A percentile compares a stretch with the other conserved stretches of the same genome.
Conservation (phyloP, 495 filamentous ascomycete genomes). For the Aspergillus bertholletiae region DNA sequence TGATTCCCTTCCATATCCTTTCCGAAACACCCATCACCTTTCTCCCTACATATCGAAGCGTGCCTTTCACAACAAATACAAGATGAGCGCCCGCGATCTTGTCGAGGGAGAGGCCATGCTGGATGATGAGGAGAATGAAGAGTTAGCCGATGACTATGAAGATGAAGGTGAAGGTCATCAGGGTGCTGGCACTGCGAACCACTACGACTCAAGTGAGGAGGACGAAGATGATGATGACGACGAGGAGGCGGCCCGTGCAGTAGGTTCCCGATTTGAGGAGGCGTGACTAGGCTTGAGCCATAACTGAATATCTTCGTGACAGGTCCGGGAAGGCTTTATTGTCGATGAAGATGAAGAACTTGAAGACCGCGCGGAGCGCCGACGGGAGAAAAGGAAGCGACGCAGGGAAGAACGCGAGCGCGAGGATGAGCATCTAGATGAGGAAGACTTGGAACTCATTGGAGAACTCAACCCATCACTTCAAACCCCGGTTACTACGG, state of each 20-base stretch:
- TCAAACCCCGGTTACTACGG: constrained; percentile 56
- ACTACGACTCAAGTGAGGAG: constrained; percentile 87
- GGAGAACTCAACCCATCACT: constrained; percentile 70
- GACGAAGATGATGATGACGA: constrained; percentile 96
- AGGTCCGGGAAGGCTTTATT: constrained; percentile 94
- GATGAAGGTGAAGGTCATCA: constrained; percentile 36
- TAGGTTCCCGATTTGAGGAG: constrained; percentile 13
- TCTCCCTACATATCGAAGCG: not conserved
- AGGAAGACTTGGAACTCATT: constrained; percentile 95
- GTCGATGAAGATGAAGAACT: constrained; percentile 88
- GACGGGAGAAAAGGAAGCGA: constrained; percentile 65
- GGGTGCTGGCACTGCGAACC: constrained; percentile 39
- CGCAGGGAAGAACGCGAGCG: constrained; percentile 68
- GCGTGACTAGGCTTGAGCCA: not conserved
- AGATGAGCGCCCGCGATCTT: constrained; percentile 75
- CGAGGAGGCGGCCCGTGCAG: constrained; percentile 64
- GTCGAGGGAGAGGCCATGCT: constrained; percentile 82
- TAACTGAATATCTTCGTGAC: constrained; percentile 6
- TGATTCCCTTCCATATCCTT: not conserved
- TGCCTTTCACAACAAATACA: constrained; percentile 25
- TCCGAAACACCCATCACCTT: constrained; percentile 1
- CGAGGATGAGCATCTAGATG: constrained; percentile 86
- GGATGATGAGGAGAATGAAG: constrained; percentile 88
- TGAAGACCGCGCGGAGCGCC: constrained; percentile 59
- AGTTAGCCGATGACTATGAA: constrained; percentile 68